These are phyloP conservation scores for Aureobasidium namibiae DNA, from an alignment of 2,329 filamentous ascomycete species.

Conservation along the genomic window DNA sequence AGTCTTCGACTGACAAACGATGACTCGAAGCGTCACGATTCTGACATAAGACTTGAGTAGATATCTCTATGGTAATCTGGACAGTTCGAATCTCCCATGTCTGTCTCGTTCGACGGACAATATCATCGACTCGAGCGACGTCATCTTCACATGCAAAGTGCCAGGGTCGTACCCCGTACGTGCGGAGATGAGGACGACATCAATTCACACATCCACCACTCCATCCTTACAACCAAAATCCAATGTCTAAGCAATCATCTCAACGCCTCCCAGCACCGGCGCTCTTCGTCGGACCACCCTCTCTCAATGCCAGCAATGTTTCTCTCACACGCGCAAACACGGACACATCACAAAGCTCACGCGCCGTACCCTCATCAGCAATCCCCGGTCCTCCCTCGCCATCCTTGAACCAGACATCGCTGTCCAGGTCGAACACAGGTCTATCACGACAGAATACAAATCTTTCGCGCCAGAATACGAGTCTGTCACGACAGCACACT, in stretches of 20 bases:
- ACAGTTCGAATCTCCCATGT: neutral
- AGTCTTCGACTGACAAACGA: neutral
- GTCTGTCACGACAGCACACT: neutral
- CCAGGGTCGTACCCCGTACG: neutral
- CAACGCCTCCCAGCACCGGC: conserved; percentile 59
- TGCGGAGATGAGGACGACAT: neutral
- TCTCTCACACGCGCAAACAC: conserved; percentile 31
- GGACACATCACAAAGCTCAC: neutral
- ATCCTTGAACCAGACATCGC: neutral
- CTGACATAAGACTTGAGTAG: accelerated
- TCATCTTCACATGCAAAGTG: conserved; percentile 6
- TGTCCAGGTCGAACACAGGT: conserved; percentile 6
- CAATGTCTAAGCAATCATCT: conserved; percentile 3
- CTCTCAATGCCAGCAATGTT: conserved; percentile 57
- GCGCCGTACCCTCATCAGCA: neutral
- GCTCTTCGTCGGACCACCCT: conserved; percentile 73
- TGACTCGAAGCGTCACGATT: neutral
- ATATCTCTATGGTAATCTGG: no score
- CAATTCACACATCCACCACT: neutral
- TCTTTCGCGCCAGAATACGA: neutral
- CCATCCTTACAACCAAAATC: no score
- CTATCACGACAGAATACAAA: conserved; percentile 5
- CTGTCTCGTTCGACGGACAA: no score
- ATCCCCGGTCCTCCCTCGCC: neutral
- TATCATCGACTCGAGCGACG: neutral